Percentiles rank a stretch among this genome's conserved stretches.
Conservation (phyloP, 1,139 yeast genomes). For the Saccharomycopsis crataegensis region DNA sequence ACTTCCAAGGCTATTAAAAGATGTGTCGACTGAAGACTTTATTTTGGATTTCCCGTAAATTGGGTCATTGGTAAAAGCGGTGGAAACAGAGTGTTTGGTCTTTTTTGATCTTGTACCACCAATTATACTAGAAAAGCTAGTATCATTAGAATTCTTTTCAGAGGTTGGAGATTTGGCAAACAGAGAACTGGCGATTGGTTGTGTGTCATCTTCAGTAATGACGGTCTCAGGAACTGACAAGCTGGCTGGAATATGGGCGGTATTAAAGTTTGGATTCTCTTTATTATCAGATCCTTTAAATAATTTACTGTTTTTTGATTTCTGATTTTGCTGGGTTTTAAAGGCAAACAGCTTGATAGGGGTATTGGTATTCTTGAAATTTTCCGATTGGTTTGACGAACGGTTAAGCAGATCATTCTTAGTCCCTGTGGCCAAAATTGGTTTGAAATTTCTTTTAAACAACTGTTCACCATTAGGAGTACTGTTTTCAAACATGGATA, state of each 20-base stretch:
- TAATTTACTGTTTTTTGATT: too few relatives aligned
- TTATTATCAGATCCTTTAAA: too few relatives aligned
- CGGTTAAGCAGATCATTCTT: too few relatives aligned
- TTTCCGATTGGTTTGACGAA: too few relatives aligned
- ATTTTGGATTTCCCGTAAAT: slow-evolving; percentile 1
- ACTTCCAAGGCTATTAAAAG: not conserved
- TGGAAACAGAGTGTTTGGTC: not conserved
- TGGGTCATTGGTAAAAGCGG: slow-evolving; percentile 12
- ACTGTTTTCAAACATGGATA: slow-evolving; percentile 9
- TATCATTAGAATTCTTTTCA: not conserved
- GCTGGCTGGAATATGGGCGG: too few relatives aligned
- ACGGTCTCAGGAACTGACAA: not conserved
- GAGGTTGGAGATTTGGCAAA: slow-evolving; percentile 3
- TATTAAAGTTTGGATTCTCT: too few relatives aligned
- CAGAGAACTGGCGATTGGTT: slow-evolving; percentile 9
- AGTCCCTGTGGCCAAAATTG: not conserved
- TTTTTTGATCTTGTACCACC: slow-evolving; percentile 2
- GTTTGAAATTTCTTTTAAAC: not conserved
- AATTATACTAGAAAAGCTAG: slow-evolving; percentile 1
- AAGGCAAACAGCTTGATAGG: slow-evolving; percentile 1
- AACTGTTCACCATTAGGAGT: not conserved
- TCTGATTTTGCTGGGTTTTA: not conserved
- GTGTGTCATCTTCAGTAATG: not conserved
- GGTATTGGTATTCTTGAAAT: not conserved
- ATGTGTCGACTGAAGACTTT: not conserved